Evolutionary conservation across 441 rosid species (phyloP).

Genomic region (Arabidopsis hybrid): DNA sequence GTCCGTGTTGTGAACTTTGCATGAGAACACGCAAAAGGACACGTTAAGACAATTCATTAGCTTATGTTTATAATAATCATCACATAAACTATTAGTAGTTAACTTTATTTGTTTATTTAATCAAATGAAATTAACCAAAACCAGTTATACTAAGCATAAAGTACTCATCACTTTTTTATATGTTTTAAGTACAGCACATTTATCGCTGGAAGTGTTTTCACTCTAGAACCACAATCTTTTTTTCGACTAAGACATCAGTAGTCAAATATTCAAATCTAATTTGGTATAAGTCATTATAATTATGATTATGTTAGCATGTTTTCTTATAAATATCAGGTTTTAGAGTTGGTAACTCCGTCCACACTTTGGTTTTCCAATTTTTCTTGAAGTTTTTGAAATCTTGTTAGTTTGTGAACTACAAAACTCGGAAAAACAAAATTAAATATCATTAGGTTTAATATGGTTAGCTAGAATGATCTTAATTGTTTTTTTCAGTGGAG

Average conservation of each 20-base stretch:
- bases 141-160: slow-evolving; percentile 12
- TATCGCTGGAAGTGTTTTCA: slow-evolving; percentile 33
- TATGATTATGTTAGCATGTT: not conserved
- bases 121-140: not conserved
- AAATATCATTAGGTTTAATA: no score
- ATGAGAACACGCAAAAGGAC: slow-evolving; percentile 13
- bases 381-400: not conserved
- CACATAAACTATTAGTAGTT: not conserved
- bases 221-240: slow-evolving; percentile 25
- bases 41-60: slow-evolving; percentile 25
- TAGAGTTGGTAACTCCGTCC: not conserved
- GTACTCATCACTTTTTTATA: not conserved
- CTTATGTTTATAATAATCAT: slow-evolving; percentile 1
- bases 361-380: not conserved
- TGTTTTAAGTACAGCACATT: slow-evolving; percentile 19
- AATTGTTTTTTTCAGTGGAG: not conserved
- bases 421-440: not conserved
- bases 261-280: slow-evolving; percentile 28
- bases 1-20: not conserved
- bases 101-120: not conserved
- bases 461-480: no score
- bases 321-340: slow-evolving; percentile 5
- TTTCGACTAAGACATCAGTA: slow-evolving; percentile 12
- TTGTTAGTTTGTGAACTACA: not conserved
- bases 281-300: slow-evolving; percentile 33